Percentiles rank a stretch among this genome's conserved stretches.
These are phyloP conservation scores for Fusarium sp. DNA, from an alignment of 2,329 filamentous ascomycete species.

Conservation along the genomic window DNA sequence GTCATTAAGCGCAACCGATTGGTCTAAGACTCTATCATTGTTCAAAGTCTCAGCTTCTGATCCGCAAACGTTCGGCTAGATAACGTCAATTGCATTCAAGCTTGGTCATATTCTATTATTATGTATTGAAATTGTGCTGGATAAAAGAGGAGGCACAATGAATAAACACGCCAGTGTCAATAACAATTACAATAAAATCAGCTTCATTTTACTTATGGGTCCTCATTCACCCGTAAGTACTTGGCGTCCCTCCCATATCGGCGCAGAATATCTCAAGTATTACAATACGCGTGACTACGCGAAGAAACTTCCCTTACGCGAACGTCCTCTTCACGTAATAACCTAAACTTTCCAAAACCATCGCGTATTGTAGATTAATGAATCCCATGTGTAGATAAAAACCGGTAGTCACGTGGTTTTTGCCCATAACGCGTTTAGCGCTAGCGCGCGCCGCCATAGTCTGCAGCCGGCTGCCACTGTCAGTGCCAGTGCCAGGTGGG, in stretches of 20 bases:
- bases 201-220: slow-evolving; percentile 26
- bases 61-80: background rate
- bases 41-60: slow-evolving; percentile 1
- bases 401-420: background rate
- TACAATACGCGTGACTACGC: background rate
- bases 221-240: slow-evolving; percentile 13
- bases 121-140: background rate
- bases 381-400: background rate
- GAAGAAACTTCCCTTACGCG: background rate
- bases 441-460: slow-evolving; percentile 16
- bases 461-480: background rate
- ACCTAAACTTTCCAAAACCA: background rate
- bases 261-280: background rate
- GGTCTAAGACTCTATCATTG: background rate
- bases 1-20: slow-evolving; percentile 27
- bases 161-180: background rate
- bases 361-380: background rate
- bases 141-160: background rate
- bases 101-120: too few relatives aligned
- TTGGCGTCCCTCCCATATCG: background rate
- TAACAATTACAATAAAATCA: slow-evolving; percentile 24
- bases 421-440: slow-evolving; percentile 21
- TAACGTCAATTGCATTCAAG: background rate
- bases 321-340: background rate
- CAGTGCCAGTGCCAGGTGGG: background rate